Conservation (phyloP, 208 protist genomes). For the Crithidia sp. region DNA sequence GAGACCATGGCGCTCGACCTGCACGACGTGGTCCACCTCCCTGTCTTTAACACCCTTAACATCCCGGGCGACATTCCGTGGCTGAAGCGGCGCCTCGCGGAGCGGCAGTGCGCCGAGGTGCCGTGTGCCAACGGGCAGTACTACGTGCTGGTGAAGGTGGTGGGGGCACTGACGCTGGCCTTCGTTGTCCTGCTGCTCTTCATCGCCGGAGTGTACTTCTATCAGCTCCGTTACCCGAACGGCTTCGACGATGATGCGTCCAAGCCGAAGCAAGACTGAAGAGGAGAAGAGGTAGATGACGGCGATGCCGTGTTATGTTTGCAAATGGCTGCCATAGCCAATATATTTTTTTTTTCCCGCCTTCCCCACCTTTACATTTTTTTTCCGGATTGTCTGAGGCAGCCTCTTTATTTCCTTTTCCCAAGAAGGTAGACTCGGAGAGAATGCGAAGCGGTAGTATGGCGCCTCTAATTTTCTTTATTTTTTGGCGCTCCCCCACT, state of each 20-base stretch:
- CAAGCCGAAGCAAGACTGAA: constrained; percentile 42
- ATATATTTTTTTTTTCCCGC: too few relatives aligned
- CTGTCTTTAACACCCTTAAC: constrained; percentile 42
- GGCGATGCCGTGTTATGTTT: not conserved
- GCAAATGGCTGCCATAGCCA: not conserved
- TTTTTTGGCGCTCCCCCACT: too few relatives aligned
- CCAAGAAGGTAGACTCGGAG: too few relatives aligned
- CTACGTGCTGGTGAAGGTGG: constrained; percentile 37
- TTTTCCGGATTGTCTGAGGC: too few relatives aligned
- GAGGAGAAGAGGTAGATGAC: not conserved
- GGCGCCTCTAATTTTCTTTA: too few relatives aligned
- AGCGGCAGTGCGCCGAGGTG: constrained; percentile 36
- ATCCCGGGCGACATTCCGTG: constrained; percentile 39
- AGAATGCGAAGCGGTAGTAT: too few relatives aligned
- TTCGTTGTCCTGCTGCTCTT: constrained; percentile 15
- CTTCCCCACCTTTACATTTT: too few relatives aligned
- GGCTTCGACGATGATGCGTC: not conserved
- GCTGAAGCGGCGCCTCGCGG: constrained; percentile 36
- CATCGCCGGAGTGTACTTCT: constrained; percentile 14
- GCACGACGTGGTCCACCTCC: constrained; percentile 19
- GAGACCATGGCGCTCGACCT: constrained; percentile 18
- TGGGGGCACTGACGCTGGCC: constrained; percentile 21
- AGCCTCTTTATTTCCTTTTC: too few relatives aligned
- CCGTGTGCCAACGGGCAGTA: constrained; percentile 36
- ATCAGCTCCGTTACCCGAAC: constrained; percentile 17